Conservation (phyloP, 345 rosid species). For the Dipteronia sinensis region DNA sequence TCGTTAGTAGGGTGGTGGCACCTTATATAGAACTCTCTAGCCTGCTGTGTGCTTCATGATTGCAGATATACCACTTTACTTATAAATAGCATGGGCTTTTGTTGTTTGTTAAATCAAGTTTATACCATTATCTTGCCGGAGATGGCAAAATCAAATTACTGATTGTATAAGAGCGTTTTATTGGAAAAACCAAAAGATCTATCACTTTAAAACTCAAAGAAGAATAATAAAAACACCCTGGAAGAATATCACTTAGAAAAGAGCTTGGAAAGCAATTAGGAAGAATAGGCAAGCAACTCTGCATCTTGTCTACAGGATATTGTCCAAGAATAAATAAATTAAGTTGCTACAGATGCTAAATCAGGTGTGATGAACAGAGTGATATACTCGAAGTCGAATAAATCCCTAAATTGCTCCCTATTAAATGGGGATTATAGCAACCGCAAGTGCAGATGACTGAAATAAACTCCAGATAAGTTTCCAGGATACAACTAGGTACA, state of each 20-base stretch:
- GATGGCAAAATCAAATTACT: neutral
- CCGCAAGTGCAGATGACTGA: neutral
- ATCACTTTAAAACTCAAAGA: neutral
- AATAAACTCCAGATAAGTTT: neutral
- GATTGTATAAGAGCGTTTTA: neutral
- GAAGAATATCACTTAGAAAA: neutral
- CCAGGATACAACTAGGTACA: neutral
- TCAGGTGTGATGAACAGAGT: neutral
- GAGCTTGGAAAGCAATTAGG: neutral
- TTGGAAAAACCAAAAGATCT: neutral
- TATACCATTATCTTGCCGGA: neutral
- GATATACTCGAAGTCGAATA: neutral
- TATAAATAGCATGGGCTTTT: neutral
- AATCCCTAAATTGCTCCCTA: conserved; percentile 5
- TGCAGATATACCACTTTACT: neutral
- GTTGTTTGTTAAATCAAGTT: neutral
- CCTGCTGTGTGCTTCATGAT: neutral
- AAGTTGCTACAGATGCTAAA: neutral
- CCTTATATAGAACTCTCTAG: neutral
- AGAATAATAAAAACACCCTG: neutral
- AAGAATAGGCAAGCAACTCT: neutral
- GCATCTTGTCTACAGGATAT: neutral
- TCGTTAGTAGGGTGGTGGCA: neutral
- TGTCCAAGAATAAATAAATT: neutral
- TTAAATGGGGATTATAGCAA: neutral